A percentile compares a stretch with the other conserved stretches of the same genome.
Conservation (phyloP, 2,329 filamentous ascomycete species). For the Ophiocordyceps polyrhachis-furcata region DNA sequence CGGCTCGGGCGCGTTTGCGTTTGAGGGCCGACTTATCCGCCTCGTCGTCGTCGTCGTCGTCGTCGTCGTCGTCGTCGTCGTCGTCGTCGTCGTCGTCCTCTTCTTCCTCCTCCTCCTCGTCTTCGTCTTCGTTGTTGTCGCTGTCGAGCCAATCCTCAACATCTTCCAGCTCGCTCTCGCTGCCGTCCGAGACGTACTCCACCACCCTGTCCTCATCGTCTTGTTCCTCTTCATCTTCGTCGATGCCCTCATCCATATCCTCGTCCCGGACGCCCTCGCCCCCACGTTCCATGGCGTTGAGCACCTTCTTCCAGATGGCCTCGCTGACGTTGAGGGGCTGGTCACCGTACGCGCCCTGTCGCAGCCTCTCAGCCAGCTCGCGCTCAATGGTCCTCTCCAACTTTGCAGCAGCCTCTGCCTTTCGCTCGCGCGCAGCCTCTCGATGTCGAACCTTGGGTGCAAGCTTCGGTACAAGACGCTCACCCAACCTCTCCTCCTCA, state of each 20-base stretch:
- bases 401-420: slow-evolving; percentile 71
- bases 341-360: slow-evolving; percentile 87
- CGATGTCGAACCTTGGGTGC: slow-evolving; percentile 74
- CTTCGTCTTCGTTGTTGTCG: slow-evolving; percentile 29
- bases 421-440: slow-evolving; percentile 58
- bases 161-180: slow-evolving; percentile 60
- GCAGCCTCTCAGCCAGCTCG: slow-evolving; percentile 76
- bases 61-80: slow-evolving; percentile 12
- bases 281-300: slow-evolving; percentile 72
- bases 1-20: slow-evolving; percentile 30
- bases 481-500: slow-evolving; percentile 77
- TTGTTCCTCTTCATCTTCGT: slow-evolving; percentile 54
- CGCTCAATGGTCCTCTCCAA: slow-evolving; percentile 90
- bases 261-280: slow-evolving; percentile 69
- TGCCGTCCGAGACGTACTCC: slow-evolving; percentile 85
- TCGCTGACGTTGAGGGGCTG: slow-evolving; percentile 90
- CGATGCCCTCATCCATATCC: slow-evolving; percentile 73
- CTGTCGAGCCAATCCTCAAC: slow-evolving; percentile 88
- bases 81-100: slow-evolving; percentile 35
- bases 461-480: slow-evolving; percentile 71
- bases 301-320: slow-evolving; percentile 90
- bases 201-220: slow-evolving; percentile 55
- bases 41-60: slow-evolving; percentile 39
- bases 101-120: slow-evolving; percentile 22
- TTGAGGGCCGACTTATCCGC: slow-evolving; percentile 34